Evolutionary conservation across 2,329 filamentous ascomycete species (phyloP).

Genomic region (Colletotrichum camelliae): DNA sequence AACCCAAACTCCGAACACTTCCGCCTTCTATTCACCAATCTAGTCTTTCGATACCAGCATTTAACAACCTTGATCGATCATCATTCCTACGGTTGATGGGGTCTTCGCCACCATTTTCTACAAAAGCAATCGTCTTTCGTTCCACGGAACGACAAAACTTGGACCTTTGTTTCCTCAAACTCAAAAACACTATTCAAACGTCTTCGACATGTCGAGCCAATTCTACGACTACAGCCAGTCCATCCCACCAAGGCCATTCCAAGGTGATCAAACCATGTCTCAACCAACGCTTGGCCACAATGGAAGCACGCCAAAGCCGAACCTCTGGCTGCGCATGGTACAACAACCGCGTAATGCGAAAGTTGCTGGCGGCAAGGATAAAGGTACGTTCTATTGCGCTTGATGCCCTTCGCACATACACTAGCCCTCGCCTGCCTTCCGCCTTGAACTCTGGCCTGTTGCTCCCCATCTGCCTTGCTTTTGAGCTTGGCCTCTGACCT

Average conservation of each 20-base stretch:
- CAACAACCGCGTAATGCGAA: background rate
- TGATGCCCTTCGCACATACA: background rate
- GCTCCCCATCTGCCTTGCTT: background rate
- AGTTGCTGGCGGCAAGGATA: constrained; percentile 69
- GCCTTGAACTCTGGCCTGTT: background rate
- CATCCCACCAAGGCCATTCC: background rate
- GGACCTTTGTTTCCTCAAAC: background rate
- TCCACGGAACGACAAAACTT: background rate
- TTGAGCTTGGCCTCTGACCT: background rate
- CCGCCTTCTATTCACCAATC: background rate
- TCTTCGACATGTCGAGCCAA: background rate
- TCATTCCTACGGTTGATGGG: background rate
- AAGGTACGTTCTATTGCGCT: constrained; percentile 56
- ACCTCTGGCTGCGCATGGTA: constrained; percentile 36
- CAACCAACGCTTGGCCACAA: background rate
- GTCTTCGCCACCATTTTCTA: background rate
- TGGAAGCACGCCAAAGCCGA: background rate
- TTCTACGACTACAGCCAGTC: background rate
- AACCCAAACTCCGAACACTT: background rate
- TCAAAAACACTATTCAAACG: background rate
- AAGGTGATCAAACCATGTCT: background rate
- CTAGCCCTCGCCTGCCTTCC: accelerated
- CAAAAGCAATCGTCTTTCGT: background rate
- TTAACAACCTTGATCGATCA: background rate
- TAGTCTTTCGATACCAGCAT: background rate